Evolutionary conservation across 495 filamentous ascomycete genomes (phyloP).

Genomic region (Penicillium verhagenii): DNA sequence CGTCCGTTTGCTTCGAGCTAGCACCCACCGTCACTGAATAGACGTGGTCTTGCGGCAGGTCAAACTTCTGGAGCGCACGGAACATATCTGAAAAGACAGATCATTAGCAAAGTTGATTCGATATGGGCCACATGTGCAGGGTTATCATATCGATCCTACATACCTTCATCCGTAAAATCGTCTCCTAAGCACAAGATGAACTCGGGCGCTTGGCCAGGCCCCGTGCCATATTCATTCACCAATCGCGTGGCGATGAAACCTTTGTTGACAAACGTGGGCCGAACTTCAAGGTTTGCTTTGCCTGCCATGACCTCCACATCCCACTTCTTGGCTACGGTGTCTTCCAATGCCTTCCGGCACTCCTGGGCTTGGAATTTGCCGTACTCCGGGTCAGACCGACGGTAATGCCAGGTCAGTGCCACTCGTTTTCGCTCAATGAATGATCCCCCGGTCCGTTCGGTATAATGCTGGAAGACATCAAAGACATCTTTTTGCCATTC

Average conservation of each 20-base stretch:
- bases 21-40: slow-evolving; percentile 89
- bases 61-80: slow-evolving; percentile 61
- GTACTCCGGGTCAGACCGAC: slow-evolving; percentile 79
- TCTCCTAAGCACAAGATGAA: slow-evolving; percentile 90
- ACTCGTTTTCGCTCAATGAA: slow-evolving; percentile 91
- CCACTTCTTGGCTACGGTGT: slow-evolving; percentile 69
- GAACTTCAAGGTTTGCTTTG: slow-evolving; percentile 94
- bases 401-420: slow-evolving; percentile 96
- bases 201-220: slow-evolving; percentile 56
- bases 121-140: too few species aligned
- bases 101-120: slow-evolving; percentile 4
- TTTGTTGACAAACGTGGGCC: slow-evolving; percentile 95
- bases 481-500: slow-evolving; percentile 81
- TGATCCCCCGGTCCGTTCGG: slow-evolving; percentile 79
- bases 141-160: slow-evolving; percentile 19
- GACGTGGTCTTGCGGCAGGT: slow-evolving; percentile 59
- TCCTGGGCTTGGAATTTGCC: slow-evolving; percentile 71
- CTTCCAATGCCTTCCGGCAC: slow-evolving; percentile 73
- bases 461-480: slow-evolving; percentile 78
- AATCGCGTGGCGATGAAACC: slow-evolving; percentile 85
- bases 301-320: slow-evolving; percentile 94
- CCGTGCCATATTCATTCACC: slow-evolving; percentile 59
- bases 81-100: slow-evolving; percentile 50
- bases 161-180: slow-evolving; percentile 97
- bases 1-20: slow-evolving; percentile 80